Percentiles rank a stretch among this genome's conserved stretches.
Conservation (phyloP, 1,284 basidiomycete genomes). For the Agaricales sp. region DNA sequence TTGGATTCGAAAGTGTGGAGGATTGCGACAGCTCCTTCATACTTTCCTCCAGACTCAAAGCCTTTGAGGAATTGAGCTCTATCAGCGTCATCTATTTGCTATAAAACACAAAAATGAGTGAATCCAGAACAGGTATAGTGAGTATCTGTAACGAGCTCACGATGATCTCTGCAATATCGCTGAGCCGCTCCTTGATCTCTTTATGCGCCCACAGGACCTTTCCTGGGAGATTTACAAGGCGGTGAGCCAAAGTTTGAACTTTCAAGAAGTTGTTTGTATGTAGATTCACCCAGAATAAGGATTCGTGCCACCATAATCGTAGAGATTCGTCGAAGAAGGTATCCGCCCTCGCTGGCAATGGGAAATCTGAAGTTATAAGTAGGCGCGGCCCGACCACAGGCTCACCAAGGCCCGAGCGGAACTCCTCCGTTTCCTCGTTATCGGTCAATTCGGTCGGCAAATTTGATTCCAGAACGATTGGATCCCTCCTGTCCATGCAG, state of each 20-base stretch:
- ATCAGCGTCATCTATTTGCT: slow-evolving; percentile 58
- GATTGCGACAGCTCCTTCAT: slow-evolving; percentile 65
- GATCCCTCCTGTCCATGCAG: too few relatives aligned
- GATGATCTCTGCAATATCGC: slow-evolving; percentile 61
- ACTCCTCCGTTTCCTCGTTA: too few relatives aligned
- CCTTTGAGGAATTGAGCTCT: slow-evolving; percentile 63
- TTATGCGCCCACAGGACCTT: slow-evolving; percentile 74
- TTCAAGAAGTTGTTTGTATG: neutral
- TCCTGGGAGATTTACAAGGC: slow-evolving; percentile 26
- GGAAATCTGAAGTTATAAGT: too few relatives aligned
- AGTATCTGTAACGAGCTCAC: slow-evolving; percentile 54
- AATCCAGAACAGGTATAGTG: slow-evolving; percentile 3
- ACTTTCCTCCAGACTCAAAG: slow-evolving; percentile 60
- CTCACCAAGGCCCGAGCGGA: too few relatives aligned
- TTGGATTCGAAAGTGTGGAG: slow-evolving; percentile 69
- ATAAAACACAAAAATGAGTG: neutral
- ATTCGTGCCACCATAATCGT: slow-evolving; percentile 27
- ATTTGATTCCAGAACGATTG: too few relatives aligned
- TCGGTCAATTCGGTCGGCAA: too few relatives aligned
- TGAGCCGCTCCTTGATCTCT: slow-evolving; percentile 58
- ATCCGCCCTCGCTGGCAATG: too few relatives aligned
- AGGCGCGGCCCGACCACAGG: too few relatives aligned
- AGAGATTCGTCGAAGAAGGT: slow-evolving; percentile 4
- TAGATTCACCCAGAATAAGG: slow-evolving; percentile 33
- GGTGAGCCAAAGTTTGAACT: neutral